Conservation (phyloP, 2,329 filamentous ascomycete species). For the Cladophialophora chaetospira region DNA sequence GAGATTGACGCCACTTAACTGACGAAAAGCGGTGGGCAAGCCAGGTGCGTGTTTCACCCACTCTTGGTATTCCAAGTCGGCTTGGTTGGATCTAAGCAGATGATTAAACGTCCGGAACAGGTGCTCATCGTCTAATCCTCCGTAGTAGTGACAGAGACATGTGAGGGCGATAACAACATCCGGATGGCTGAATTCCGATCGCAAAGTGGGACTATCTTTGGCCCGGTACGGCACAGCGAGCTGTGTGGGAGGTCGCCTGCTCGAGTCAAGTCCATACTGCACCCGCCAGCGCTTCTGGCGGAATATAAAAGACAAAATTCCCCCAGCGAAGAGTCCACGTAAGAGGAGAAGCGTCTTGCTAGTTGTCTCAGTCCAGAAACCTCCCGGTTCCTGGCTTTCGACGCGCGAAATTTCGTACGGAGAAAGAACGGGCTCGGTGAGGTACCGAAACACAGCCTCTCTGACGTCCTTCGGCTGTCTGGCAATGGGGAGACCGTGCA, state of each 20-base stretch:
- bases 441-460: slow-evolving; percentile 47
- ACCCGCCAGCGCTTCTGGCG: slow-evolving; percentile 64
- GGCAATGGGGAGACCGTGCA: slow-evolving; percentile 49
- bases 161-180: slow-evolving; percentile 62
- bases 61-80: slow-evolving; percentile 49
- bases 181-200: slow-evolving; percentile 64
- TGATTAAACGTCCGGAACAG: slow-evolving; percentile 51
- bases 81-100: slow-evolving; percentile 56
- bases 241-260: slow-evolving; percentile 52
- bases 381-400: slow-evolving; percentile 35
- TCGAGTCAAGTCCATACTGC: slow-evolving; percentile 60
- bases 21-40: slow-evolving; percentile 43
- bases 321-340: slow-evolving; percentile 55
- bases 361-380: slow-evolving; percentile 42
- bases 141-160: slow-evolving; percentile 58
- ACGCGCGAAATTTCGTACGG: slow-evolving; percentile 39
- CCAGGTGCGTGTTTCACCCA: slow-evolving; percentile 38
- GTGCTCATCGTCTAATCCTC: slow-evolving; percentile 56
- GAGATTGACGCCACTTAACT: slow-evolving; percentile 59
- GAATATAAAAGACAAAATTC: slow-evolving; percentile 58
- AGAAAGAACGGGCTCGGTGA: slow-evolving; percentile 43
- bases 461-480: slow-evolving; percentile 38
- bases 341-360: slow-evolving; percentile 35
- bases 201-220: slow-evolving; percentile 58
- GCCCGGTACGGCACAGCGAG: slow-evolving; percentile 63